Conservation (phyloP, 495 filamentous ascomycete genomes). For the Apiosordaria backusii region DNA sequence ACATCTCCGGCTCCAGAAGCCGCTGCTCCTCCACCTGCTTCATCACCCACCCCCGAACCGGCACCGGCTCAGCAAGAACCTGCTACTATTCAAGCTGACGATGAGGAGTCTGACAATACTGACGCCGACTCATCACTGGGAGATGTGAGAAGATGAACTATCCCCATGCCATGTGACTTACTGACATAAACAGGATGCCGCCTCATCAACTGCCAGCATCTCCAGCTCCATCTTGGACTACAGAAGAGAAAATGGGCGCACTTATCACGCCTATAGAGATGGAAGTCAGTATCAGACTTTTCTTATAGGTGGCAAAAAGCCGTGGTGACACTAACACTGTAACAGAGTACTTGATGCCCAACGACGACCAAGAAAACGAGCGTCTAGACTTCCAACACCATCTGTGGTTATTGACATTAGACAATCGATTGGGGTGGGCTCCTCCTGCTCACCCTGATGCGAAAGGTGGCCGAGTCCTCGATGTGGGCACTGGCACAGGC, state of each 20-base stretch:
- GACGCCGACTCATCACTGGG: background rate
- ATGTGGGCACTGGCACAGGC: slow-evolving; percentile 28
- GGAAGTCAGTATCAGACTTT: slow-evolving; percentile 20
- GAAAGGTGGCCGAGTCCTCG: slow-evolving; percentile 19
- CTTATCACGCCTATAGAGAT: slow-evolving; percentile 48
- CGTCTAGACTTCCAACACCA: slow-evolving; percentile 28
- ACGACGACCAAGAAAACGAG: slow-evolving; percentile 25
- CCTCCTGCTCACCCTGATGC: slow-evolving; percentile 11
- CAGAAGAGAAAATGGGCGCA: slow-evolving; percentile 45
- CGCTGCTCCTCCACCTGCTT: background rate
- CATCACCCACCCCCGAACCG: background rate
- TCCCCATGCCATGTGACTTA: background rate
- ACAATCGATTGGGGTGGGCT: slow-evolving; percentile 16
- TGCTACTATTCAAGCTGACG: background rate
- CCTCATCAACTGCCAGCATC: slow-evolving; percentile 25
- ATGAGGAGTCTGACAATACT: background rate
- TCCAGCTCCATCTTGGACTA: slow-evolving; percentile 32
- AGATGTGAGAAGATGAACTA: background rate
- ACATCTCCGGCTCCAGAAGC: background rate
- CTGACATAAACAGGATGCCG: slow-evolving; percentile 5
- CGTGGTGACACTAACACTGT: background rate
- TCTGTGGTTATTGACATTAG: slow-evolving; percentile 19
- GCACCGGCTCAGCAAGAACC: background rate
- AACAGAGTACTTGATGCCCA: slow-evolving; percentile 17
- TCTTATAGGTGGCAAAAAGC: background rate